Base-by-base conservation (phyloP, 768 basidiomycete genomes). In the Mycena galericulata region DNA sequence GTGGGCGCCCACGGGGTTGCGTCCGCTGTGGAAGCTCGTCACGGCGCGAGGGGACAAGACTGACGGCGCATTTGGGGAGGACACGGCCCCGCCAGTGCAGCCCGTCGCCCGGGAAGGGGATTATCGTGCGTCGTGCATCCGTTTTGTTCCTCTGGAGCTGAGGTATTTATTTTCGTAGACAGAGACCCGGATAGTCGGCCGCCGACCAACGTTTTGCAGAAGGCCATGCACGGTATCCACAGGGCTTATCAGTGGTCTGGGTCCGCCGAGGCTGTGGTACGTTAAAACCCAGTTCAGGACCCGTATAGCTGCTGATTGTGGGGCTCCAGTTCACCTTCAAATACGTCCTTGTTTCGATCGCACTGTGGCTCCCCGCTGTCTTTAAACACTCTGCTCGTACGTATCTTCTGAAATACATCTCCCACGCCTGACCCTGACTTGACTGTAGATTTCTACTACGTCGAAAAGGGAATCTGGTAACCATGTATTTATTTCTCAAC, bases 331-430 rank as follows among this genome's bases (percentile, higher is more conserved):
- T 88, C 68, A 82, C 84, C 0, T 80, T 89, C 72, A 85, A 87
- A 75, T 86, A 86, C 66, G 81, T 80, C 0, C 36, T 88, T 9
- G 70, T 88, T 14, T 83, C 85, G 0, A 73, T 90, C 41, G 84
- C 82, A 0, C 74, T 89, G 2, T 89, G 87, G 87, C 75, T 89
- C 0, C 88, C 87, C 0, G 73, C 80, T 3, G 84, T 89, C 1
- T 74, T 83, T 58, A 73, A 65, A 22, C 72, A 54, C 1, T 82
- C 81, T 41, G 87, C 87, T 7, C 77, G 84, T 85, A 68, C 72
- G 83, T 18, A 15, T 50, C 20, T 29, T 41, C 8, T 26, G 22
- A 12, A n/a, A n/a, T 14, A 41, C 15, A 6, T 17, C 12, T 67
- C 40, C 53, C 5, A 24, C 12, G 45, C 51, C 29, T 72, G 27